phyloP scores from a whole-genome alignment of 2,329 filamentous ascomycete species.

The Didymella arachidicola region DNA sequence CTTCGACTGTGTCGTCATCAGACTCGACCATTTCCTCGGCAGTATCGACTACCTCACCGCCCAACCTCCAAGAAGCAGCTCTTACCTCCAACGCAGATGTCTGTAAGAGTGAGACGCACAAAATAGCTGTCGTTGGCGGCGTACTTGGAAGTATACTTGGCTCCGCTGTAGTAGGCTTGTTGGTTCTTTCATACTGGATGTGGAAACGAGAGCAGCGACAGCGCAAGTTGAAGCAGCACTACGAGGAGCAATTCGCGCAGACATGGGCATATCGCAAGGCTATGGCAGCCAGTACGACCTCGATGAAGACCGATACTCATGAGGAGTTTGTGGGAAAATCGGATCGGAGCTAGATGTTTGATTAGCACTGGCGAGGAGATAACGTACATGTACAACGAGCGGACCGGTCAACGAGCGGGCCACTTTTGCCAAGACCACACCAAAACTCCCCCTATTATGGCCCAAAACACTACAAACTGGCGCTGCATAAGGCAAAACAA shows the following conservation, averaged over 20 bases:
- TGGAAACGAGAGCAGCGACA: slow-evolving; percentile 42
- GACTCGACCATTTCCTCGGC: slow-evolving; percentile 10
- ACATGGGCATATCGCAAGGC: slow-evolving; percentile 38
- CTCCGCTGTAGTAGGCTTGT: slow-evolving; percentile 28
- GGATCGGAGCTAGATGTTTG: not conserved
- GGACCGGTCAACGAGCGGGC: no score
- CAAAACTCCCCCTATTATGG: no score
- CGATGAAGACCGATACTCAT: slow-evolving; percentile 8
- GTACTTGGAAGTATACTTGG: slow-evolving; percentile 37
- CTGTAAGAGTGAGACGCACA: slow-evolving; percentile 30
- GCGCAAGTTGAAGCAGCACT: slow-evolving; percentile 45
- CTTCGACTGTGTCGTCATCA: slow-evolving; percentile 14
- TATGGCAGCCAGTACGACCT: slow-evolving; percentile 24
- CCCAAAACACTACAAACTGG: no score
- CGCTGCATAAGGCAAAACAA: no score
- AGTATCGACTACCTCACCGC: slow-evolving; percentile 14
- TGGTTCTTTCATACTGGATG: slow-evolving; percentile 34
- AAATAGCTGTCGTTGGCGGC: slow-evolving; percentile 37
- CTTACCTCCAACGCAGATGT: slow-evolving; percentile 14
- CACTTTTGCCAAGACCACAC: no score
- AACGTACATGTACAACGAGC: no score
- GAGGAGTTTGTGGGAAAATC: slow-evolving; percentile 12
- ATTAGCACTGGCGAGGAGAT: no score
- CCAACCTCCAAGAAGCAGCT: slow-evolving; percentile 3
- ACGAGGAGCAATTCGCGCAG: slow-evolving; percentile 43